A percentile compares a stretch with the other conserved stretches of the same genome.
Conservation (phyloP, 177 flowering plant species). For the Vitis hybrid region DNA sequence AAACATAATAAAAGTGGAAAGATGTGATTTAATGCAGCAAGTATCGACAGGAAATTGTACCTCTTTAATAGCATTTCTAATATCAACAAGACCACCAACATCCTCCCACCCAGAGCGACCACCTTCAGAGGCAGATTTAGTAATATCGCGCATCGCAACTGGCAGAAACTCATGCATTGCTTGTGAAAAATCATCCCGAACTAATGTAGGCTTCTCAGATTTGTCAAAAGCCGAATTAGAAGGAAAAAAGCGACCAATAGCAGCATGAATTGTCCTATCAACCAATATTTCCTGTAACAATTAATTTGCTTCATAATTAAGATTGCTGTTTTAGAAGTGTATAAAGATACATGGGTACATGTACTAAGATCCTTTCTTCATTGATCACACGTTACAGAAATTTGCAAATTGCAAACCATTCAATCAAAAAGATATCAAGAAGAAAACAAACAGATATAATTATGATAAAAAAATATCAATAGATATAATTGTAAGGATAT, state of each 20-base stretch:
- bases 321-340: neutral
- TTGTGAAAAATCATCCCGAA: constrained; percentile 64
- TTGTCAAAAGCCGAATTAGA: constrained; percentile 23
- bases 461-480: too few relatives aligned
- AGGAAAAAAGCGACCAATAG: constrained; percentile 61
- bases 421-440: neutral
- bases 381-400: neutral
- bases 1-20: too few relatives aligned
- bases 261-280: constrained; percentile 88
- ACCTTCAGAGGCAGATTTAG: constrained; percentile 74
- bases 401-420: neutral
- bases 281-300: constrained; percentile 81
- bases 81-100: constrained; percentile 86
- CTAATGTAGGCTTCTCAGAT: constrained; percentile 38
- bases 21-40: neutral
- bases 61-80: constrained; percentile 79
- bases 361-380: neutral
- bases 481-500: neutral
- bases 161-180: constrained; percentile 91
- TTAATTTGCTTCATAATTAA: neutral
- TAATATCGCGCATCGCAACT: constrained; percentile 90
- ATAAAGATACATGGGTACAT: neutral
- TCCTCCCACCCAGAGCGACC: constrained; percentile 92
- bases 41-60: constrained; percentile 27
- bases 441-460: neutral